Percentiles rank a stretch among this genome's conserved stretches.
Conservation (phyloP, 768 basidiomycete genomes). For the Lyophyllum decastes region DNA sequence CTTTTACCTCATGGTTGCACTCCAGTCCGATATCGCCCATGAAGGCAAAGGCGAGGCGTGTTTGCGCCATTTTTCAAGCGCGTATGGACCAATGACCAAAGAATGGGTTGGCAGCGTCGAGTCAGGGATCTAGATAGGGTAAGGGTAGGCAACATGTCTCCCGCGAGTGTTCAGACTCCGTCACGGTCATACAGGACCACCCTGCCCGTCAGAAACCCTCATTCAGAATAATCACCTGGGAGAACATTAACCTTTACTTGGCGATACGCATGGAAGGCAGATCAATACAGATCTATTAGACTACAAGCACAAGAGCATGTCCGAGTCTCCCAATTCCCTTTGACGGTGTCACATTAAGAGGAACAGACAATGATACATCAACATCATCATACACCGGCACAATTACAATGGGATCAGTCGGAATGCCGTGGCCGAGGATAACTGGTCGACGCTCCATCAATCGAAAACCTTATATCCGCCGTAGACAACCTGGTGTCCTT, state of each 20-base stretch:
- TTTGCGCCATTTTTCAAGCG: neutral
- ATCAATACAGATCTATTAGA: neutral
- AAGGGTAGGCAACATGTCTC: constrained; percentile 7
- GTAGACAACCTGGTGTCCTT: neutral
- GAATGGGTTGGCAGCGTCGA: neutral
- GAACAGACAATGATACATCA: neutral
- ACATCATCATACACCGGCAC: neutral
- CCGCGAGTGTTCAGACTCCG: constrained; percentile 16
- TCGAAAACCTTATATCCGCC: neutral
- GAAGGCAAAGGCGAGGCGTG: neutral
- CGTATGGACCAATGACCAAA: neutral
- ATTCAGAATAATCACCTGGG: neutral
- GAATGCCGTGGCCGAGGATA: neutral
- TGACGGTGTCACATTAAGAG: neutral
- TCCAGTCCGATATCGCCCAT: constrained; percentile 1
- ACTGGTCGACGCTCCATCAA: neutral
- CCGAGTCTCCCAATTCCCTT: neutral
- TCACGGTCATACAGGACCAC: neutral
- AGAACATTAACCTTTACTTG: neutral
- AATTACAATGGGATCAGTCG: neutral
- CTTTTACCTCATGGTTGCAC: constrained; percentile 33
- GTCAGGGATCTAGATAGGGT: neutral
- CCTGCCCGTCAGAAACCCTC: neutral
- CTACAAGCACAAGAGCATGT: neutral
- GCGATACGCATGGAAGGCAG: neutral